Conservation (phyloP, 2,329 filamentous ascomycete genomes). For the Blastomyces parvus region DNA sequence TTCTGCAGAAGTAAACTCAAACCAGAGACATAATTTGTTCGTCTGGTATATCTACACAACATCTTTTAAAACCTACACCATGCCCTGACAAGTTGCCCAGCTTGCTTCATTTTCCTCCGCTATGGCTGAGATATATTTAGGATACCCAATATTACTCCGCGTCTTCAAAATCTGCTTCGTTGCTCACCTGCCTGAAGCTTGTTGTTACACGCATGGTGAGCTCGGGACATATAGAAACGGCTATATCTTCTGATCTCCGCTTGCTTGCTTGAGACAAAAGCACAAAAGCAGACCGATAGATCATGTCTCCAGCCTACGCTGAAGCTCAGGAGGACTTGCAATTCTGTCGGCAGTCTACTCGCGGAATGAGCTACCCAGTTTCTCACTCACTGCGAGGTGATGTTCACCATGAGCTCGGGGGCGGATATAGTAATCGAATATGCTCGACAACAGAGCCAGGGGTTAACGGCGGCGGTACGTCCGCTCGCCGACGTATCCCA, state of each 20-base stretch:
- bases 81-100: slow-evolving; percentile 2
- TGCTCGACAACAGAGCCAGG: slow-evolving; percentile 26
- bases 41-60: slow-evolving; percentile 1
- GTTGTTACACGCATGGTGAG: slow-evolving; percentile 7
- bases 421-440: slow-evolving; percentile 14
- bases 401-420: slow-evolving; percentile 20
- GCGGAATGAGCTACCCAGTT: slow-evolving; percentile 20
- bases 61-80: slow-evolving; percentile 2
- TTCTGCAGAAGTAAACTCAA: not conserved
- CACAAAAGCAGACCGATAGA: slow-evolving; percentile 10
- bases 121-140: slow-evolving; percentile 2
- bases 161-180: not conserved
- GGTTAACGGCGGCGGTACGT: slow-evolving; percentile 28
- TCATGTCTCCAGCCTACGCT: slow-evolving; percentile 22
- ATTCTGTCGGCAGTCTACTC: slow-evolving; percentile 20
- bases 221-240: slow-evolving; percentile 8
- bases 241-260: slow-evolving; percentile 8
- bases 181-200: not conserved
- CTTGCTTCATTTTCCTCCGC: not conserved
- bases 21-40: not conserved
- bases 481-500: slow-evolving; percentile 43
- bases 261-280: slow-evolving; percentile 1
- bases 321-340: slow-evolving; percentile 18
- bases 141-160: not conserved
- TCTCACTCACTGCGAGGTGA: slow-evolving; percentile 21